Percentiles rank a stretch among this genome's conserved stretches.
These are phyloP conservation scores for Roridomyces roridus DNA, from an alignment of 768 basidiomycete genomes.

Conservation along the genomic window DNA sequence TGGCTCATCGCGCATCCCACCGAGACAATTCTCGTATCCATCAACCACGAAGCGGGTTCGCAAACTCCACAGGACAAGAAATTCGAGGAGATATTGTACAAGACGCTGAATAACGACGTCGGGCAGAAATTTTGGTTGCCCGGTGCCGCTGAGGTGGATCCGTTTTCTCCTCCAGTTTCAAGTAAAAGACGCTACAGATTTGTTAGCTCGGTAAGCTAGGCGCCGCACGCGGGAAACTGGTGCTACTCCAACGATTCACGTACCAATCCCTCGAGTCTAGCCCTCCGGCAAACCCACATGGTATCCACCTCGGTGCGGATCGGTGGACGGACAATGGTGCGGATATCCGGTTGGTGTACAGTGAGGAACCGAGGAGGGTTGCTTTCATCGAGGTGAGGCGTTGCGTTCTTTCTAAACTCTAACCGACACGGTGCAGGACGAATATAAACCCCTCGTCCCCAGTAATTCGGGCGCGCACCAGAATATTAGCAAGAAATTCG, in stretches of 20 bases:
- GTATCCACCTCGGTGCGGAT: constrained; percentile 20
- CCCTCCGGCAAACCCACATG: constrained; percentile 9
- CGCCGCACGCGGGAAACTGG: constrained; percentile 20
- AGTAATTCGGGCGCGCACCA: constrained; percentile 15
- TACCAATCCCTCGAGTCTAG: constrained; percentile 14
- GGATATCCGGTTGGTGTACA: constrained; percentile 20
- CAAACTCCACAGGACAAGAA: constrained; percentile 19
- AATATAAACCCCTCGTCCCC: constrained; percentile 18
- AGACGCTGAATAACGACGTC: constrained; percentile 5
- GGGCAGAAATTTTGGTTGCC: constrained; percentile 19
- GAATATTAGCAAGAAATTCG: constrained; percentile 21
- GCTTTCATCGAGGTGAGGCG: constrained; percentile 19
- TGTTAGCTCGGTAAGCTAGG: constrained; percentile 17
- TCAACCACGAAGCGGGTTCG: constrained; percentile 24
- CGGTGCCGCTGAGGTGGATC: neutral
- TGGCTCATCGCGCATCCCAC: constrained; percentile 24
- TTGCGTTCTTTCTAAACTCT: neutral
- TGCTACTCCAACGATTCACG: constrained; percentile 23
- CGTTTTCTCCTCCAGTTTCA: neutral
- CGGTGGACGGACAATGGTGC: constrained; percentile 22
- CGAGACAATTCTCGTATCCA: constrained; percentile 23
- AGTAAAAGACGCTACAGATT: no score
- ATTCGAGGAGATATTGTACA: constrained; percentile 15
- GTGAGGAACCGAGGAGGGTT: constrained; percentile 7
- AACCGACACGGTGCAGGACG: constrained; percentile 4